Conservation (phyloP, 2,329 filamentous ascomycete genomes). For the Clarireedia homoeocarpa region DNA sequence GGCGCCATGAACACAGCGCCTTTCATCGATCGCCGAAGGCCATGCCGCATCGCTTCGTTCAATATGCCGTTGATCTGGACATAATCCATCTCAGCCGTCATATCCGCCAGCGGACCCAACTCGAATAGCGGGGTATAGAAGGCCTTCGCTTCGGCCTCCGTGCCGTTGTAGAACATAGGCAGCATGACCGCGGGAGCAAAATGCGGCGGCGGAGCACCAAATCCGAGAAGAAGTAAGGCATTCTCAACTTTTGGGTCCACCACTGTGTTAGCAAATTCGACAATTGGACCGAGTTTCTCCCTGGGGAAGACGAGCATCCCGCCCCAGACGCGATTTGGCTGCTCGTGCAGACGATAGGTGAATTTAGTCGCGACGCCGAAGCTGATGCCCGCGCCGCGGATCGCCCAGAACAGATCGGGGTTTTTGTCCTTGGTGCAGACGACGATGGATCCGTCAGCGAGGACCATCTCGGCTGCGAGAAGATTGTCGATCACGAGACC, state of each 20-base stretch:
- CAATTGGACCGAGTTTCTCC: conserved; percentile 10
- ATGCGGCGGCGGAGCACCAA: conserved; percentile 9
- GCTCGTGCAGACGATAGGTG: conserved; percentile 5
- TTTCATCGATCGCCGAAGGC: conserved; percentile 8
- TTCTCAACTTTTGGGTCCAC: conserved; percentile 5
- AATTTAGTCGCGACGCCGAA: conserved; percentile 6
- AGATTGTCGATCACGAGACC: conserved; percentile 10
- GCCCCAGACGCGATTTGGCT: conserved; percentile 37
- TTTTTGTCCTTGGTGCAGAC: conserved; percentile 37
- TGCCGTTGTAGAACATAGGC: conserved; percentile 31
- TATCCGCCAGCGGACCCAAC: conserved; percentile 25
- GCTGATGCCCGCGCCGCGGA: conserved; percentile 22
- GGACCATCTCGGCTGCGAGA: conserved; percentile 1
- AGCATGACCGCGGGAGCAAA: conserved; percentile 5
- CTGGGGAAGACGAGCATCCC: conserved; percentile 13
- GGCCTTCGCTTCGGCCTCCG: conserved; percentile 23
- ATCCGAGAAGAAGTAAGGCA: neutral
- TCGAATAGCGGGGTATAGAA: conserved; percentile 27
- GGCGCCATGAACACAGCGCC: conserved; percentile 8
- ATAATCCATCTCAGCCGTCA: conserved; percentile 28
- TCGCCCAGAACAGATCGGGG: conserved; percentile 42
- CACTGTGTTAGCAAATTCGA: conserved; percentile 14
- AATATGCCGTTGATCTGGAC: conserved; percentile 28
- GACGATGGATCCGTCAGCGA: conserved; percentile 21
- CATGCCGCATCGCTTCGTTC: conserved; percentile 21